phyloP scores from a whole-genome alignment of 768 basidiomycete species.

The Auriscalpium vulgare region DNA sequence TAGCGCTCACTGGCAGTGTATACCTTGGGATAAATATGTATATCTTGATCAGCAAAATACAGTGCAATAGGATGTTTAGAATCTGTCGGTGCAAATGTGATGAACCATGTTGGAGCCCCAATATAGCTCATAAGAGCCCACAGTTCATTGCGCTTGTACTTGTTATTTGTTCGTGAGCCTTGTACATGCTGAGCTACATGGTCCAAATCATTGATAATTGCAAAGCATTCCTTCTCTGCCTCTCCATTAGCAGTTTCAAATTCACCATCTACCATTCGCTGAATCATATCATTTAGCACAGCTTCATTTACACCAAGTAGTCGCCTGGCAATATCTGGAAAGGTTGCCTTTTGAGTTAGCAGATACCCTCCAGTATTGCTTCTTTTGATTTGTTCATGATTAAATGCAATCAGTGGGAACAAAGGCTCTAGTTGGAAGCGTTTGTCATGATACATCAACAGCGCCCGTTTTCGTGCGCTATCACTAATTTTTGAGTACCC shows the following conservation, averaged over 20 bases:
- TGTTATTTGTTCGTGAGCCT: conserved; percentile 9
- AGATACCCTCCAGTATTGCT: conserved; percentile 21
- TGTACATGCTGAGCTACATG: conserved; percentile 8
- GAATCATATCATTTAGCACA: conserved; percentile 1
- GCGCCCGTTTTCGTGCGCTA: conserved; percentile 18
- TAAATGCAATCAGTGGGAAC: conserved; percentile 33
- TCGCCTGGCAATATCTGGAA: conserved; percentile 3
- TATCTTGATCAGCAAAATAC: conserved; percentile 10
- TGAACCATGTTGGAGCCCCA: conserved; percentile 16
- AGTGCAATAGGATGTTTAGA: conserved; percentile 13
- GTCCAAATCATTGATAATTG: conserved; percentile 8
- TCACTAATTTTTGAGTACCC: conserved; percentile 13
- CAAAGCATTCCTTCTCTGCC: conserved; percentile 5
- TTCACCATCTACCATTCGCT: background rate
- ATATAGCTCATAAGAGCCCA: conserved; percentile 8
- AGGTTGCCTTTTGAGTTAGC: conserved; percentile 1
- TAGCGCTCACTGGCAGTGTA: background rate
- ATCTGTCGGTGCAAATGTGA: conserved; percentile 18
- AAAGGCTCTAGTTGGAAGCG: conserved; percentile 29
- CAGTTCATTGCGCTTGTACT: conserved; percentile 14
- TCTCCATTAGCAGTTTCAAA: conserved; percentile 1
- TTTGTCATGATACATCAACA: conserved; percentile 33
- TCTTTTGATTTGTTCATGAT: conserved; percentile 29
- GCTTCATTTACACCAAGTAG: background rate
- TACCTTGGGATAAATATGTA: background rate